Evolutionary conservation across 2,329 filamentous ascomycete species (phyloP), one percentile per base, ranked within the genome.

Genomic region (Fusarium pseudonygamai): DNA sequence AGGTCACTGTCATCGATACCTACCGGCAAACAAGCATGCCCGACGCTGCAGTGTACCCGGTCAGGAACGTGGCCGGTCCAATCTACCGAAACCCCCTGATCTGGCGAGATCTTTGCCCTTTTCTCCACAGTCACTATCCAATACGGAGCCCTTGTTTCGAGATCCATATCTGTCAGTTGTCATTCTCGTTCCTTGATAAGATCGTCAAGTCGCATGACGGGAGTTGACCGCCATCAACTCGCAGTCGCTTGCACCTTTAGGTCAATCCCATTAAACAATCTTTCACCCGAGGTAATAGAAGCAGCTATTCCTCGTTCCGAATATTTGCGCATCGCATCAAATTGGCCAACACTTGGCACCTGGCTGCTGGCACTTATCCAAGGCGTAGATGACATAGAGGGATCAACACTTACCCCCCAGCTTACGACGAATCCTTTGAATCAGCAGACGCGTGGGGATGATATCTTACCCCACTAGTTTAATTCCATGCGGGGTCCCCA

Each of bases 241-340:
- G 47, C 8, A 34, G 10, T 50, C 6, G 16, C 22, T 16, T 20
- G 8, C 16, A 24, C 13, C 12, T 20, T 15, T 15, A n/a, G 5
- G 10, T 22, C 30, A 36, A 52, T 20, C 12, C 13, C 32, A 26
- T 20, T 20, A 15, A 3, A 20, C 9, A 24, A 12, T 13, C 9
- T 6, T 15, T 36, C 6, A 36, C 1, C 30, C 30, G 32, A 36
- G 47, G 30, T 15, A 22, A 16, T 24, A 20, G 1, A 12, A 36
- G 9, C 3, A 20, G 7, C 4, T 26, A 3, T n/a, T n/a, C 10
- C 2, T 0, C 3, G 3, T n/a, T 12, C 12, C 6, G n/a, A 26
- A 18, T 15, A 15, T 22, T 5, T 8, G 7, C n/a, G 7, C 32
- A 8, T 36, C 32, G 4, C 13, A 22, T 52, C 0, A 22, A 18